Evolutionary conservation across 768 basidiomycete species (phyloP).

Genomic region (Thelephora ganbajun): DNA sequence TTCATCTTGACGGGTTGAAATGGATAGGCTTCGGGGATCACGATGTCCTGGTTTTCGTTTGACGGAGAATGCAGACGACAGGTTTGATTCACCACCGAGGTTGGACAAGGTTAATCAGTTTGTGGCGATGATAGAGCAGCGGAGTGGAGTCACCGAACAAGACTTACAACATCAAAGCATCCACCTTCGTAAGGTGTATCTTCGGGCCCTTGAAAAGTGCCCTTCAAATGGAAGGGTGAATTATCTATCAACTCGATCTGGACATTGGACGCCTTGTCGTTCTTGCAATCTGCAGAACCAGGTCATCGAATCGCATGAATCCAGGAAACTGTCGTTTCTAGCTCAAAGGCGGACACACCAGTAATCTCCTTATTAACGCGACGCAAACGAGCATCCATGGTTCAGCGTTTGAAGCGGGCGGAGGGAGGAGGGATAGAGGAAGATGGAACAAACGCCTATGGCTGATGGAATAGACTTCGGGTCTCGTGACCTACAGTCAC

Average conservation of each 20-base stretch:
- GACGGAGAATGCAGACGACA: conserved; percentile 1
- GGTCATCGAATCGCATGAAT: background rate
- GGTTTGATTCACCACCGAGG: background rate
- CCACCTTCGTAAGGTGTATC: conserved; percentile 92
- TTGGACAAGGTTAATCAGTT: conserved; percentile 1
- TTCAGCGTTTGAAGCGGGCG: background rate
- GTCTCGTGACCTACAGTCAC: no score
- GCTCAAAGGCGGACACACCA: conserved; percentile 28
- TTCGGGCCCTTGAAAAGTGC: conserved; percentile 83
- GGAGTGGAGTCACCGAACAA: conserved; percentile 3
- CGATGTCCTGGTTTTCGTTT: conserved; percentile 77
- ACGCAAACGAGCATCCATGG: conserved; percentile 79
- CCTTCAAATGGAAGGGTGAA: conserved; percentile 83
- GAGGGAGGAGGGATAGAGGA: no score
- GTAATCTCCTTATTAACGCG: conserved; percentile 91
- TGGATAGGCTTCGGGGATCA: conserved; percentile 83
- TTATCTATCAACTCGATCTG: conserved; percentile 78
- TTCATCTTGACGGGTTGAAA: conserved; percentile 98
- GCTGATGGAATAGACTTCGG: no score
- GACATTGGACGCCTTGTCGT: conserved; percentile 83
- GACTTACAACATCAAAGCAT: conserved; percentile 74
- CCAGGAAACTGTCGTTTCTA: background rate
- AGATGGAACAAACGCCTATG: no score
- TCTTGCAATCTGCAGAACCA: conserved; percentile 69
- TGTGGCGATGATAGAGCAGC: background rate